These are phyloP conservation scores for Sporothrix brasiliensis DNA, from an alignment of 2,329 filamentous ascomycete species.

Conservation along the genomic window DNA sequence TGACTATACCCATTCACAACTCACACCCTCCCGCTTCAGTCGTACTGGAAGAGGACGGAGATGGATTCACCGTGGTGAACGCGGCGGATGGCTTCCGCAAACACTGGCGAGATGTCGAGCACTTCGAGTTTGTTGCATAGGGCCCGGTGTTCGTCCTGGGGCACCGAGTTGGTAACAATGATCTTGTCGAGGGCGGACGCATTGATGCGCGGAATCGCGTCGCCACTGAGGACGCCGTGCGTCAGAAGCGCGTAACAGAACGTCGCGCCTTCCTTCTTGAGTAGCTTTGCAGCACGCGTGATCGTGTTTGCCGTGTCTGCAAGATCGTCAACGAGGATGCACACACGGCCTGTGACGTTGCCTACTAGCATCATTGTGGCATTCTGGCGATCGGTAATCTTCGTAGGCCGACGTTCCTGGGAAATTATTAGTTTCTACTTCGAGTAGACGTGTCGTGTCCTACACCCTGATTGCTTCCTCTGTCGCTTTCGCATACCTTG, in stretches of 20 bases:
- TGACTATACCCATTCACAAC: not conserved
- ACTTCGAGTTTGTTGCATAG: constrained; percentile 88
- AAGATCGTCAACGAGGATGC: constrained; percentile 92
- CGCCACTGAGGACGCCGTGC: constrained; percentile 91
- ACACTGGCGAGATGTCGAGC: constrained; percentile 85
- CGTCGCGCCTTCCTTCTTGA: constrained; percentile 93
- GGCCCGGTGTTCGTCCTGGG: constrained; percentile 77
- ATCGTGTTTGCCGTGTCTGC: constrained; percentile 97
- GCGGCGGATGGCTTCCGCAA: constrained; percentile 91
- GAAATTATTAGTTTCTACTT: not conserved
- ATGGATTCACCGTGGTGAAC: constrained; percentile 98
- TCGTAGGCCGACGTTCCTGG: constrained; percentile 62
- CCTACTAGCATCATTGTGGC: constrained; percentile 84
- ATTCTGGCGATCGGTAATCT: constrained; percentile 74
- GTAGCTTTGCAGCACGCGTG: constrained; percentile 90
- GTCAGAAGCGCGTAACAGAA: constrained; percentile 90
- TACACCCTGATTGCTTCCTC: not conserved
- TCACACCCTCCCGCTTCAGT: constrained; percentile 49
- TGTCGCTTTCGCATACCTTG: constrained; percentile 65
- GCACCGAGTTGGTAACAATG: constrained; percentile 92
- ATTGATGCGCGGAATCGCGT: constrained; percentile 92
- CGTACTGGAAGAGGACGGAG: constrained; percentile 88
- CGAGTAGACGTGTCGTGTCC: not conserved
- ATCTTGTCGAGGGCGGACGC: constrained; percentile 91
- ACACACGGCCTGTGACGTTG: constrained; percentile 69